These are phyloP conservation scores for Vitis hybrid DNA, from an alignment of 177 flowering plant genomes.

Conservation along the genomic window DNA sequence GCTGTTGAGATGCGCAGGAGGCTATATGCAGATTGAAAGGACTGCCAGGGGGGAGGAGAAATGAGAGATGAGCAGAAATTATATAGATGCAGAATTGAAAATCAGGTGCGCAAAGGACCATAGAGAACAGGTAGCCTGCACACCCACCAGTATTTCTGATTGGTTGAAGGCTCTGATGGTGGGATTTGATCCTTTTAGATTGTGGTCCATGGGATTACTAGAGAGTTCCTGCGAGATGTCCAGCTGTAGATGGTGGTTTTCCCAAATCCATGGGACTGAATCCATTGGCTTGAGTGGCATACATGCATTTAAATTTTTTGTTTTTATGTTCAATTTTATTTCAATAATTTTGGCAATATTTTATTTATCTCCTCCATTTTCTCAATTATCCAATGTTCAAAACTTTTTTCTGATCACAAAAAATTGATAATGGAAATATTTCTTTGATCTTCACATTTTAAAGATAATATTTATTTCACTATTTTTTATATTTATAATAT, in stretches of 20 bases:
- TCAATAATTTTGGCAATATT: too few relatives aligned
- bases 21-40: neutral
- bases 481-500: too few relatives aligned
- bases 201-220: constrained; percentile 2
- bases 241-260: constrained; percentile 3
- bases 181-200: neutral
- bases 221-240: too few relatives aligned
- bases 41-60: neutral
- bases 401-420: too few relatives aligned
- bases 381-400: too few relatives aligned
- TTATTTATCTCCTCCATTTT: too few relatives aligned
- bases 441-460: too few relatives aligned
- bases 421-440: too few relatives aligned
- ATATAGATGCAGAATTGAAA: neutral
- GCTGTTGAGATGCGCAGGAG: neutral
- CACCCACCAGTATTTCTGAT: neutral
- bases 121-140: neutral
- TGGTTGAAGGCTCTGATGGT: neutral
- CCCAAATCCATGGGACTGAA: constrained; percentile 8
- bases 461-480: too few relatives aligned
- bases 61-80: neutral
- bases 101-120: constrained; percentile 7
- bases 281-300: constrained; percentile 3
- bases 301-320: neutral
- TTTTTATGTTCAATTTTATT: neutral